A percentile compares a stretch with the other conserved stretches of the same genome.
Conservation (phyloP, 768 basidiomycete genomes). For the Suillus variegatus region DNA sequence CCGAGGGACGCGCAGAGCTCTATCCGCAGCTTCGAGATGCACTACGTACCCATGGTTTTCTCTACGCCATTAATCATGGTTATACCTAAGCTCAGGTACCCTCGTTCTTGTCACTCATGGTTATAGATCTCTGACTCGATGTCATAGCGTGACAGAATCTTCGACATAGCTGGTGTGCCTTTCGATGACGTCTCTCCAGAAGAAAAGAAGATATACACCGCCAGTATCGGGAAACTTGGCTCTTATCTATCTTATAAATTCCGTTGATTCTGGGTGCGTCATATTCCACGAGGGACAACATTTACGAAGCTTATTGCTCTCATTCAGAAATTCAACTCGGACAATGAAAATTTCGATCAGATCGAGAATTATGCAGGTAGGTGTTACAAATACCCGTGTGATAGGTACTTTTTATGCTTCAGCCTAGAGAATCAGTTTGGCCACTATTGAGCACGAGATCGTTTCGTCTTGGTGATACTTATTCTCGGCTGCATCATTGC, state of each 20-base stretch:
- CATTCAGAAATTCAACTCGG: slow-evolving; percentile 32
- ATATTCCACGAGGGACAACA: too few species aligned
- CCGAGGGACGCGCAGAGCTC: slow-evolving; percentile 26
- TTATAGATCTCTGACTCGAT: not conserved
- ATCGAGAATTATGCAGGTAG: slow-evolving; percentile 34
- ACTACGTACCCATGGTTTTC: slow-evolving; percentile 32
- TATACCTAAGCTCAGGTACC: slow-evolving; percentile 10
- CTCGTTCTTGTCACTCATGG: too few species aligned
- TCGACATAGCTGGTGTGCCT: slow-evolving; percentile 43
- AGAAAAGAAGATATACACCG: slow-evolving; percentile 41
- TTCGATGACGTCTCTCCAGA: slow-evolving; percentile 36
- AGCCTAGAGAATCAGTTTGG: too few species aligned
- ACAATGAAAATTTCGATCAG: slow-evolving; percentile 36
- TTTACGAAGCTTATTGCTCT: too few species aligned
- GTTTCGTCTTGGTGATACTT: too few species aligned
- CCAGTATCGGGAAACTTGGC: slow-evolving; percentile 40
- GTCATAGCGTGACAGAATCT: slow-evolving; percentile 40
- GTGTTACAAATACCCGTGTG: not conserved
- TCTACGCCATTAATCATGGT: slow-evolving; percentile 52
- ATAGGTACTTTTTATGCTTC: not conserved
- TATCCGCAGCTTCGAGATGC: too few species aligned
- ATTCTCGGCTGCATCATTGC: too few species aligned
- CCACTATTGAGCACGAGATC: too few species aligned
- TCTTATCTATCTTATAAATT: slow-evolving; percentile 59
- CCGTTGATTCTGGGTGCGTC: slow-evolving; percentile 51